These are phyloP conservation scores for Rhododendron mucronatum DNA, from an alignment of 148 eudicot genomes.

Conservation along the genomic window DNA sequence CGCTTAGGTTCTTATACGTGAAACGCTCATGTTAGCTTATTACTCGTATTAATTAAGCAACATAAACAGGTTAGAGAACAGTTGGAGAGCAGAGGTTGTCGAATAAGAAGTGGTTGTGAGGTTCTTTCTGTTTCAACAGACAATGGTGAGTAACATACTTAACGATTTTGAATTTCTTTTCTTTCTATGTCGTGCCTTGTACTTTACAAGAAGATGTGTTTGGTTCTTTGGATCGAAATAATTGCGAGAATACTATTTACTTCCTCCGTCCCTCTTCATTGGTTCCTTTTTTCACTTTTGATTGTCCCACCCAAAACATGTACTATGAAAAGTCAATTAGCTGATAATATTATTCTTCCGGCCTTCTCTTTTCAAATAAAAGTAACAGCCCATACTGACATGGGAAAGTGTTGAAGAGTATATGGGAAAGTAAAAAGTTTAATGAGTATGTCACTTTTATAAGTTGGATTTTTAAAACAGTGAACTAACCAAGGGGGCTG, in stretches of 20 bases:
- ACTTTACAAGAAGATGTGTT: neutral
- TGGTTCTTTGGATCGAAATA: neutral
- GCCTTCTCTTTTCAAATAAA: neutral
- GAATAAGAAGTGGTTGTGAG: slow-evolving; percentile 49
- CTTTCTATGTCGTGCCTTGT: neutral
- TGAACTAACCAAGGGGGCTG: neutral
- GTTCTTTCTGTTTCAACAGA: slow-evolving; percentile 51
- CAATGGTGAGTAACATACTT: slow-evolving; percentile 29
- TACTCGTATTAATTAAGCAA: neutral
- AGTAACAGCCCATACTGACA: neutral
- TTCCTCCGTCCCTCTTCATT: neutral
- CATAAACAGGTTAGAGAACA: slow-evolving; percentile 49
- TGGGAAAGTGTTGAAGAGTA: neutral
- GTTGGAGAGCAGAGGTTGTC: slow-evolving; percentile 56
- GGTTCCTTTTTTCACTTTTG: neutral
- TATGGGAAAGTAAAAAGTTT: neutral
- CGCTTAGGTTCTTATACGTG: too few relatives aligned
- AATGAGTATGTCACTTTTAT: neutral
- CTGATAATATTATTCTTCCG: neutral
- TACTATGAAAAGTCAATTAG: neutral
- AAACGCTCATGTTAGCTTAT: neutral
- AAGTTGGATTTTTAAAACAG: neutral
- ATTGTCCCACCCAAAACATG: neutral
- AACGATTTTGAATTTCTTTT: neutral
- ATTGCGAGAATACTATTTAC: neutral